Evolutionary conservation across 2,329 filamentous ascomycete species (phyloP).

Genomic region (Trichoderma cornu-damae): DNA sequence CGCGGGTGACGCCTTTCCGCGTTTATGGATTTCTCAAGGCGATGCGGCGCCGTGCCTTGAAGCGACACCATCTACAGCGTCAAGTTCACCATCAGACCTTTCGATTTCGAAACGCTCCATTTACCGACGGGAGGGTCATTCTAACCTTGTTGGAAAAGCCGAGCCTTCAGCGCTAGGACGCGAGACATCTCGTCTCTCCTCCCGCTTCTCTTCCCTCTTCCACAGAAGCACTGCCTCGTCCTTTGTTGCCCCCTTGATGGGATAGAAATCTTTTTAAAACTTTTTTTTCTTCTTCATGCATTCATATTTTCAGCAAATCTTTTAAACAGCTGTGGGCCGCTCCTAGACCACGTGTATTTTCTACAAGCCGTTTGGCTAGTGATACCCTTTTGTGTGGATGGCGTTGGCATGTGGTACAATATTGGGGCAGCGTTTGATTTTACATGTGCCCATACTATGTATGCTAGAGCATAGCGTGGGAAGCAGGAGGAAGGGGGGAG

Average conservation of each 20-base stretch:
- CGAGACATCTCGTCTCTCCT: background rate
- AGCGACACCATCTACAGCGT: background rate
- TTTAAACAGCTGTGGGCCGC: background rate
- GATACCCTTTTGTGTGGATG: conserved; percentile 14
- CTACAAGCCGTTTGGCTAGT: background rate
- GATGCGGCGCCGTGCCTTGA: background rate
- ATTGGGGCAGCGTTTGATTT: conserved; percentile 1
- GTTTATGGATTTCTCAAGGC: background rate
- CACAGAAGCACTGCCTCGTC: background rate
- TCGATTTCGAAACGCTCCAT: background rate
- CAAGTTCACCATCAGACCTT: background rate
- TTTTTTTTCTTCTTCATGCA: background rate
- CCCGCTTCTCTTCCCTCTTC: background rate
- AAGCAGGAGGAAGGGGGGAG: background rate
- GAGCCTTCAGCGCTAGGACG: background rate
- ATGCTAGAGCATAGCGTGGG: background rate
- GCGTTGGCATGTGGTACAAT: background rate
- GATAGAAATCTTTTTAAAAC: too few relatives aligned
- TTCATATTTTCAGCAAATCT: background rate
- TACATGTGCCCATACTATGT: background rate
- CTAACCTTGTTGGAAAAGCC: background rate
- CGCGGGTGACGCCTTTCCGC: background rate
- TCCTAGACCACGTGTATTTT: background rate
- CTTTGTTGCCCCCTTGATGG: background rate
- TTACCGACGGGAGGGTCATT: background rate